phyloP scores from a whole-genome alignment of 108 stramenopile genomes.

The Skeletonema tropicum region DNA sequence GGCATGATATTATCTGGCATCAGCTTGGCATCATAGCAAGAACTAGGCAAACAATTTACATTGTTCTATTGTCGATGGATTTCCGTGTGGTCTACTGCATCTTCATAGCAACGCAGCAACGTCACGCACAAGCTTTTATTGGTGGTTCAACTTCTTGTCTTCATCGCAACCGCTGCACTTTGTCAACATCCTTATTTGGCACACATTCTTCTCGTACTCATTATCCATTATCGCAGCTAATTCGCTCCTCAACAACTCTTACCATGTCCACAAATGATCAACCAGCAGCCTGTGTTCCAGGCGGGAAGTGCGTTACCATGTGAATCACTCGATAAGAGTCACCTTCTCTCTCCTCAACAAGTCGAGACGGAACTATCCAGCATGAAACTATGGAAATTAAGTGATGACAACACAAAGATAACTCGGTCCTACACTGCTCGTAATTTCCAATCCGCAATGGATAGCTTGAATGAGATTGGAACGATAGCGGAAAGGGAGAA shows the following conservation, averaged over 20 bases:
- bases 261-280: neutral
- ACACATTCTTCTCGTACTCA: no score
- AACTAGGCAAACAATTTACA: no score
- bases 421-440: constrained; percentile 55
- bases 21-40: no score
- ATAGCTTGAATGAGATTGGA: constrained; percentile 80
- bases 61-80: neutral
- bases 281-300: constrained; percentile 29
- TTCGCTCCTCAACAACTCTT: neutral
- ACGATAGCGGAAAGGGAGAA: constrained; percentile 74
- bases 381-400: constrained; percentile 34
- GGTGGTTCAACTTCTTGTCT: neutral
- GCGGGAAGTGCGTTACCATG: constrained; percentile 67
- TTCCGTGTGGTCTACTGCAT: neutral
- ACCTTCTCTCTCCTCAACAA: constrained; percentile 52
- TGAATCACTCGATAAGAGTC: constrained; percentile 62
- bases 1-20: no score
- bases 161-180: no score
- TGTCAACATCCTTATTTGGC: no score
- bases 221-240: neutral
- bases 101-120: neutral
- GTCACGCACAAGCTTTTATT: neutral
- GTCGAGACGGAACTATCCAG: constrained; percentile 28
- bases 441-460: constrained; percentile 78
- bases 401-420: constrained; percentile 26